phyloP scores from a whole-genome alignment of 345 rosid species.

The Rhizophora mangle region DNA sequence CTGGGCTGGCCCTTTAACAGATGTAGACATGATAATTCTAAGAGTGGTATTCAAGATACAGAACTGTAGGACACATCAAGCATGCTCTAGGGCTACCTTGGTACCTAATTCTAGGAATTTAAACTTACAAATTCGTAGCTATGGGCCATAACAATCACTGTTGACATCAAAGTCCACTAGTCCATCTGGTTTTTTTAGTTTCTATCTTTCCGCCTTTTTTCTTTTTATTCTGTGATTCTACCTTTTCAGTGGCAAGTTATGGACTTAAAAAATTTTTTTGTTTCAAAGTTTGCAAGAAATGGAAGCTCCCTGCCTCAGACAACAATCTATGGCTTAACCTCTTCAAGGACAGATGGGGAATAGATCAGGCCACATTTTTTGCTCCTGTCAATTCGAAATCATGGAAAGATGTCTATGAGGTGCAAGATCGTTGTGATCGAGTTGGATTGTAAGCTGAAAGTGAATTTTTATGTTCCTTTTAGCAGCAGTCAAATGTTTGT shows the following conservation, averaged over 20 bases:
- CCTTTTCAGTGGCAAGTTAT: not conserved
- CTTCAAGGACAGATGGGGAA: slow-evolving; percentile 59
- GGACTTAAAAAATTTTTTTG: slow-evolving; percentile 7
- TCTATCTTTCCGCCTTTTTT: too few relatives aligned
- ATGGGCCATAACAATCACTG: too few relatives aligned
- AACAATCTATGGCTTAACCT: slow-evolving; percentile 42
- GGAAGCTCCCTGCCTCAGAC: slow-evolving; percentile 48
- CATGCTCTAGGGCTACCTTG: too few relatives aligned
- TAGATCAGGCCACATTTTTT: slow-evolving; percentile 37
- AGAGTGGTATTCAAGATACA: too few relatives aligned
- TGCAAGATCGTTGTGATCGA: slow-evolving; percentile 58
- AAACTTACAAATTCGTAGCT: too few relatives aligned
- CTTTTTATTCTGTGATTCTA: not conserved
- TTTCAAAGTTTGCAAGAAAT: slow-evolving; percentile 54
- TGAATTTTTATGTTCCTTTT: not conserved
- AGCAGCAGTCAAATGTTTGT: not conserved
- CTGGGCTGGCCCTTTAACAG: too few relatives aligned
- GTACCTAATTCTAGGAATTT: too few relatives aligned
- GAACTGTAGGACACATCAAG: too few relatives aligned
- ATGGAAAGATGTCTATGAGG: slow-evolving; percentile 54
- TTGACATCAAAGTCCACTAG: not conserved
- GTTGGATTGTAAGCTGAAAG: slow-evolving; percentile 45
- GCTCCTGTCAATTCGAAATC: slow-evolving; percentile 38
- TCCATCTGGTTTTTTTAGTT: not conserved
- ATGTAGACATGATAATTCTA: too few relatives aligned